These are phyloP conservation scores for Acacia confusa DNA, from an alignment of 306 rosid genomes.

Conservation along the genomic window DNA sequence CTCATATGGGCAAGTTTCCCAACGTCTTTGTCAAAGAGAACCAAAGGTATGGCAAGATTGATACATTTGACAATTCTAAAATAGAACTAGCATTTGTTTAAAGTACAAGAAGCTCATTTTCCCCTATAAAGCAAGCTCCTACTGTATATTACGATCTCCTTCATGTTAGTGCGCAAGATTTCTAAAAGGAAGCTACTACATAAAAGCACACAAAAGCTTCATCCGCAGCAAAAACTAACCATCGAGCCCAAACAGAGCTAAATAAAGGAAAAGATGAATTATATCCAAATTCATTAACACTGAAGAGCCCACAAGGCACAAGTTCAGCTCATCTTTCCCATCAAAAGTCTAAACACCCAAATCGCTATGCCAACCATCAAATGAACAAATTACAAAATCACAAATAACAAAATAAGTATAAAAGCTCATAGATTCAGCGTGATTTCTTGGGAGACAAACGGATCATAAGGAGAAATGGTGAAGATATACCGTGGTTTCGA, in stretches of 20 bases:
- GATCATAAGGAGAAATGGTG: not conserved
- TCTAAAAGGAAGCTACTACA: not conserved
- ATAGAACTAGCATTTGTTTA: not conserved
- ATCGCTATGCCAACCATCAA: not conserved
- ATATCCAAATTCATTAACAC: not conserved
- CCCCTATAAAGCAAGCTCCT: not conserved
- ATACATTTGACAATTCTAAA: not conserved
- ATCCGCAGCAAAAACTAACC: not conserved
- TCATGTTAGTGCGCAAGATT: not conserved
- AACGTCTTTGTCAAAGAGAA: not conserved
- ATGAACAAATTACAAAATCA: not conserved
- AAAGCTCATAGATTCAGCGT: not conserved
- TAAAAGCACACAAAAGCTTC: not conserved
- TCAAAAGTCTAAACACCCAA: not conserved
- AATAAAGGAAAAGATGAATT: not conserved
- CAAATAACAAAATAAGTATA: not conserved
- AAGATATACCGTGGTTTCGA: slow-evolving; percentile 59
- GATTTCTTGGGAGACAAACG: not conserved
- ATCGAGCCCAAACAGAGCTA: not conserved
- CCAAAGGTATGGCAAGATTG: not conserved
- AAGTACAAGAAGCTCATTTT: not conserved
- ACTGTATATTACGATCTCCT: not conserved
- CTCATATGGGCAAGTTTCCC: not conserved
- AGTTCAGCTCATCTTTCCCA: not conserved
- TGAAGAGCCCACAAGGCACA: not conserved